Conservation (phyloP, 73 alveolate species). For the Paraurostyla sp. region DNA sequence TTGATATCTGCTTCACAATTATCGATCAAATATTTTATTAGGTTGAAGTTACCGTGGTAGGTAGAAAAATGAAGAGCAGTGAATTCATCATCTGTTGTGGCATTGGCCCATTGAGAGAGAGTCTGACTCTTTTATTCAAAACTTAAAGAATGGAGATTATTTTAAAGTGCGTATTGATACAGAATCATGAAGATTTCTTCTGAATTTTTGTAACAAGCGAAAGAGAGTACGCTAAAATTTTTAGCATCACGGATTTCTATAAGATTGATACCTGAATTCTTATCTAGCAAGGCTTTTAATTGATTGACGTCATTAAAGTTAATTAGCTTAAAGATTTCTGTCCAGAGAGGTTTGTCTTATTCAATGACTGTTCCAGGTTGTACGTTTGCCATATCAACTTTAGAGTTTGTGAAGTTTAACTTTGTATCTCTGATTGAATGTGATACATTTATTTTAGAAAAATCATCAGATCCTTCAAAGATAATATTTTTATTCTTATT, state of each 20-base stretch:
- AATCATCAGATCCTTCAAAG: too few relatives aligned
- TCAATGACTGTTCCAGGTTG: too few relatives aligned
- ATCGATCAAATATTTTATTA: constrained; percentile 67
- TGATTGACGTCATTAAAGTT: neutral
- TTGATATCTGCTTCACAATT: constrained; percentile 75
- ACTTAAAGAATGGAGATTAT: neutral
- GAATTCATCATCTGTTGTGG: constrained; percentile 90
- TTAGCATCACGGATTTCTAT: constrained; percentile 45
- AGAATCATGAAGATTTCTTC: constrained; percentile 47
- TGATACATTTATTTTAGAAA: too few relatives aligned
- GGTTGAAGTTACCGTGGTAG: constrained; percentile 86
- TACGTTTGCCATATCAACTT: too few relatives aligned
- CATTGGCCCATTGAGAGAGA: constrained; percentile 82
- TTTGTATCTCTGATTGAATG: too few relatives aligned
- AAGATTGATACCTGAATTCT: neutral
- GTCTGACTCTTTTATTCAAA: neutral
- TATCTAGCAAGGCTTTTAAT: neutral
- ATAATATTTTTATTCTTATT: too few relatives aligned
- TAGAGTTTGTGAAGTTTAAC: too few relatives aligned
- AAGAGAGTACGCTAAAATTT: constrained; percentile 63
- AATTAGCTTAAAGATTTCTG: too few relatives aligned
- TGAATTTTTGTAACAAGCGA: constrained; percentile 41
- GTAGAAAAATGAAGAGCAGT: constrained; percentile 96
- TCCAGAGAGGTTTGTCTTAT: too few relatives aligned
- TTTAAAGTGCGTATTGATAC: constrained; percentile 1